Percentiles rank a stretch among this genome's conserved stretches.
Conservation (phyloP, 179 eudicot species). For the Actinidia chinensis region DNA sequence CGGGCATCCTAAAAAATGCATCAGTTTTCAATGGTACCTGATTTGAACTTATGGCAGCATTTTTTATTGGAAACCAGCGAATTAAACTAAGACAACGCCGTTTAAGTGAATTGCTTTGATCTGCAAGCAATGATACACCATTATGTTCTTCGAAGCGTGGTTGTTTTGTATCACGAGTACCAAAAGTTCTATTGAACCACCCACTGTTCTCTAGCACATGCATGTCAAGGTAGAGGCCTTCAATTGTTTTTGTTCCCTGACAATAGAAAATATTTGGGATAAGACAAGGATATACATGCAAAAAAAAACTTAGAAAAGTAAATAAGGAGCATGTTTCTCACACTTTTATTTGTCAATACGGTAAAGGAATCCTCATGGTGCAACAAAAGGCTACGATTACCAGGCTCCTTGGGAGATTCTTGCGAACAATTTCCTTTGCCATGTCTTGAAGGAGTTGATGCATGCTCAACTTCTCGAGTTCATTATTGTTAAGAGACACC, state of each 20-base stretch:
- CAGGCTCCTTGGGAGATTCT: not conserved
- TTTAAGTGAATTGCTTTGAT: not conserved
- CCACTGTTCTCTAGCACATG: not conserved
- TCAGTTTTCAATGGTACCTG: not conserved
- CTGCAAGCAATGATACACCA: not conserved
- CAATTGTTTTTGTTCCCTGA: not conserved
- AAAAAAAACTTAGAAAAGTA: not conserved
- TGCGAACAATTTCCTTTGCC: not conserved
- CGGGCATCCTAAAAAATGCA: slow-evolving; percentile 6
- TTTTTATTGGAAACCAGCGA: not conserved
- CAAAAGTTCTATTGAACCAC: not conserved
- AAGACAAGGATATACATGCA: not conserved
- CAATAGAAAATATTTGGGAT: not conserved
- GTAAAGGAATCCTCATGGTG: not conserved
- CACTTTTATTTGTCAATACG: not conserved
- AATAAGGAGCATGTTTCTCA: not conserved
- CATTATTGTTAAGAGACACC: not conserved
- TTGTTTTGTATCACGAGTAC: not conserved
- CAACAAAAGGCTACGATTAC: not conserved
- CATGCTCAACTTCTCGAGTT: not conserved
- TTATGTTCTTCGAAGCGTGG: not conserved
- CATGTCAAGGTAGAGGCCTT: slow-evolving; percentile 9
- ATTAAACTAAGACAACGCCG: not conserved
- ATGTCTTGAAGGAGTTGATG: not conserved
- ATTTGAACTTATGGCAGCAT: not conserved